Conservation (phyloP, 164 flowering plant species). For the Chimonanthus praecox region DNA sequence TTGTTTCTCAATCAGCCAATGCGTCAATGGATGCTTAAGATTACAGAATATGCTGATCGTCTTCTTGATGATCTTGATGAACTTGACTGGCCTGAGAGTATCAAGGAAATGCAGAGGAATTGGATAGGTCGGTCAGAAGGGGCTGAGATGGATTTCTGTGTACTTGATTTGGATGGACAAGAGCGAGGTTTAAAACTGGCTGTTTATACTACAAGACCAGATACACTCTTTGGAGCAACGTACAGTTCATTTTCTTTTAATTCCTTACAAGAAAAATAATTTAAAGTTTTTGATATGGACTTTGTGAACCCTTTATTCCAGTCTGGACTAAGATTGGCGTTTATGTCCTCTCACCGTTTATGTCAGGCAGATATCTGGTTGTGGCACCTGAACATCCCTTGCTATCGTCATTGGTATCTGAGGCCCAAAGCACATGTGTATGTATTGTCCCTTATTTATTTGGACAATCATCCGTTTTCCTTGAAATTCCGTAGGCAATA, state of each 20-base stretch:
- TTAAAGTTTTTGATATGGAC: neutral
- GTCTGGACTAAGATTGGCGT: constrained; percentile 3
- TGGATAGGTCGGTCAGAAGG: constrained; percentile 99
- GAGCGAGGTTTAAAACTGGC: constrained; percentile 51
- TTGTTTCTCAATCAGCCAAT: constrained; percentile 82
- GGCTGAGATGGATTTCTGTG: constrained; percentile 71
- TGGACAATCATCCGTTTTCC: neutral
- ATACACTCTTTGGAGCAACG: constrained; percentile 97
- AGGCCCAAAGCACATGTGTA: constrained; percentile 58
- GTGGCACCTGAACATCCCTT: constrained; percentile 87
- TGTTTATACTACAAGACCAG: constrained; percentile 93
- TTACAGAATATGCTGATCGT: constrained; percentile 97
- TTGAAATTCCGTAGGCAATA: neutral
- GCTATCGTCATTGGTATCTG: constrained; percentile 52
- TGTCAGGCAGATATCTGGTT: constrained; percentile 70
- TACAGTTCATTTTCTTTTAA: constrained; percentile 22
- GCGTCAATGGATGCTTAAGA: constrained; percentile 98
- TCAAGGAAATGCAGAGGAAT: constrained; percentile 96
- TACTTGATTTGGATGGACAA: constrained; percentile 49
- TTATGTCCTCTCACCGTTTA: constrained; percentile 4
- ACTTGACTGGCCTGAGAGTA: constrained; percentile 98
- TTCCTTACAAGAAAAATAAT: constrained; percentile 4
- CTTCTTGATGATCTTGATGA: constrained; percentile 93
- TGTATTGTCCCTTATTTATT: constrained; percentile 14
- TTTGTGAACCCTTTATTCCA: neutral